These are phyloP conservation scores for Capsicum pubescens DNA, from an alignment of 257 asterid genomes.

Conservation along the genomic window DNA sequence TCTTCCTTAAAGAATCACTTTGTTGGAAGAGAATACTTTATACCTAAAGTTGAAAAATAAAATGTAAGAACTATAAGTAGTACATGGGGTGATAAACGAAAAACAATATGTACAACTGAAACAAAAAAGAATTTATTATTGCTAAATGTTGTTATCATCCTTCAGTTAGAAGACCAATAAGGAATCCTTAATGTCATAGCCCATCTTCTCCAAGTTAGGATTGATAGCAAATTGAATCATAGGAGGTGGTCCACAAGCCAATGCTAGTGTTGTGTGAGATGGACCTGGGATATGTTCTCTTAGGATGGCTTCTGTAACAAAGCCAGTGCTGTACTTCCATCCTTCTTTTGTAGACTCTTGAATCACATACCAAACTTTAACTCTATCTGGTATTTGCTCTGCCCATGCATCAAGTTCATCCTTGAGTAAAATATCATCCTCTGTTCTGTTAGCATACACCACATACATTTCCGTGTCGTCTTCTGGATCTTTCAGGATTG, in stretches of 20 bases:
- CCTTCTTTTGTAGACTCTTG: constrained; percentile 53
- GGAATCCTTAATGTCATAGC: constrained; percentile 69
- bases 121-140: constrained; percentile 22
- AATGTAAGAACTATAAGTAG: constrained; percentile 12
- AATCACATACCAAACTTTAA: constrained; percentile 92
- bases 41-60: background rate
- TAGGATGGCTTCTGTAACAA: constrained; percentile 57
- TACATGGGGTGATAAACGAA: background rate
- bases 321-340: constrained; percentile 78
- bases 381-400: constrained; percentile 54
- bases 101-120: constrained; percentile 22
- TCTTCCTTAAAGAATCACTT: background rate
- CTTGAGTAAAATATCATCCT: constrained; percentile 71
- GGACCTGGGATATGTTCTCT: constrained; percentile 74
- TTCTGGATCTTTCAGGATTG: constrained; percentile 74
- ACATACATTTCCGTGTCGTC: constrained; percentile 77
- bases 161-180: constrained; percentile 61
- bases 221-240: constrained; percentile 90
- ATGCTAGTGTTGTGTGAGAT: constrained; percentile 56
- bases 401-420: constrained; percentile 91
- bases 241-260: constrained; percentile 97
- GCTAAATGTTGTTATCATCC: background rate
- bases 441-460: constrained; percentile 89
- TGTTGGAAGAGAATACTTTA: background rate
- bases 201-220: constrained; percentile 94